Evolutionary conservation across 148 eudicot genomes (phyloP).

Genomic region (Suaeda aralocaspica): DNA sequence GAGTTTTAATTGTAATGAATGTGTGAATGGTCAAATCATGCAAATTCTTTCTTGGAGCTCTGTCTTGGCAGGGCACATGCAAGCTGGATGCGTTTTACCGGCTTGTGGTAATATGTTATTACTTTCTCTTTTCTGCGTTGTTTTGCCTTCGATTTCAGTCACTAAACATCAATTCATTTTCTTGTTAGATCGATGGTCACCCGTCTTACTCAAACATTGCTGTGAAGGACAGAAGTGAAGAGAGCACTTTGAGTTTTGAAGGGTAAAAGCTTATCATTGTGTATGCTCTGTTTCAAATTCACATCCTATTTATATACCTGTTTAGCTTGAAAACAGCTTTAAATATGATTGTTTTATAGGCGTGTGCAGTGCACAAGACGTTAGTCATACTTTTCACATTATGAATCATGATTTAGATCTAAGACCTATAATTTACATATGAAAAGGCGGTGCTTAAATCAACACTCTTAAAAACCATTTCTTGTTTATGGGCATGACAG

Average conservation of each 20-base stretch:
- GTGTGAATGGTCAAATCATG: neutral
- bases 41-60: neutral
- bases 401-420: too few species aligned
- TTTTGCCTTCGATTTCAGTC: neutral
- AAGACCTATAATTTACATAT: too few species aligned
- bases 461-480: too few species aligned
- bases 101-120: slow-evolving; percentile 9
- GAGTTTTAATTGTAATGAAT: neutral
- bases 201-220: neutral
- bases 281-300: neutral
- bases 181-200: neutral
- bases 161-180: neutral
- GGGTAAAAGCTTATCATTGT: slow-evolving; percentile 1
- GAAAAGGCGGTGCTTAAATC: too few species aligned
- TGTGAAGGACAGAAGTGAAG: neutral
- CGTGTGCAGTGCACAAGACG: neutral
- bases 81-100: neutral
- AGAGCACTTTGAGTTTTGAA: neutral
- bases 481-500: too few species aligned
- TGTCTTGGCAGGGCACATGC: neutral
- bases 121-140: neutral
- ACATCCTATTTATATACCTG: neutral
- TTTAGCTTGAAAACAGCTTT: too few species aligned
- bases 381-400: neutral
- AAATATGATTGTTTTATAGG: neutral